phyloP scores from a whole-genome alignment of 2,329 filamentous ascomycete species.

The Aulographum hederae region DNA sequence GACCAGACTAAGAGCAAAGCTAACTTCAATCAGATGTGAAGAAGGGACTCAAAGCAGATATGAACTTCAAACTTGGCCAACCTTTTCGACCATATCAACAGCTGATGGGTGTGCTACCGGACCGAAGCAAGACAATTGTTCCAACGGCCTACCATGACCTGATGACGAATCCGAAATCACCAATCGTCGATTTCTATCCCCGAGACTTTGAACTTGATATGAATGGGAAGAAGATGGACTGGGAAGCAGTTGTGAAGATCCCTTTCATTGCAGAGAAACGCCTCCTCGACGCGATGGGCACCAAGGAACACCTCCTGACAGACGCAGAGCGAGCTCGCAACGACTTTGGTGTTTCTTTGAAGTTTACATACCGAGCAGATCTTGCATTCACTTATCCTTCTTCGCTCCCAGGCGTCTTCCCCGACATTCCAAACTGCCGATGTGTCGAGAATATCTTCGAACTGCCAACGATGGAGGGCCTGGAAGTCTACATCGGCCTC shows the following conservation, averaged over 20 bases:
- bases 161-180: conserved; percentile 80
- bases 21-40: conserved; percentile 46
- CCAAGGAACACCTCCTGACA: conserved; percentile 61
- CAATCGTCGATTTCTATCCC: conserved; percentile 96
- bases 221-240: conserved; percentile 99
- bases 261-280: conserved; percentile 93
- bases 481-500: conserved; percentile 70
- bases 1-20: background rate
- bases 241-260: conserved; percentile 98
- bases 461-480: conserved; percentile 74
- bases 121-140: conserved; percentile 94
- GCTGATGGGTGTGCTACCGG: conserved; percentile 92
- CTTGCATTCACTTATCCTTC: conserved; percentile 73
- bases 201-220: conserved; percentile 95
- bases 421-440: conserved; percentile 68
- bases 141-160: conserved; percentile 71
- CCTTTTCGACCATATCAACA: conserved; percentile 93
- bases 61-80: conserved; percentile 85
- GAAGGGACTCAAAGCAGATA: conserved; percentile 68
- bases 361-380: conserved; percentile 71
- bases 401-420: conserved; percentile 76
- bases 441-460: conserved; percentile 97
- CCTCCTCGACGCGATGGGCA: conserved; percentile 67
- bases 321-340: conserved; percentile 69
- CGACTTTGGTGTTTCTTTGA: conserved; percentile 77